These are phyloP conservation scores for Heliosperma pusillum DNA, from an alignment of 148 eudicot genomes.

Conservation along the genomic window DNA sequence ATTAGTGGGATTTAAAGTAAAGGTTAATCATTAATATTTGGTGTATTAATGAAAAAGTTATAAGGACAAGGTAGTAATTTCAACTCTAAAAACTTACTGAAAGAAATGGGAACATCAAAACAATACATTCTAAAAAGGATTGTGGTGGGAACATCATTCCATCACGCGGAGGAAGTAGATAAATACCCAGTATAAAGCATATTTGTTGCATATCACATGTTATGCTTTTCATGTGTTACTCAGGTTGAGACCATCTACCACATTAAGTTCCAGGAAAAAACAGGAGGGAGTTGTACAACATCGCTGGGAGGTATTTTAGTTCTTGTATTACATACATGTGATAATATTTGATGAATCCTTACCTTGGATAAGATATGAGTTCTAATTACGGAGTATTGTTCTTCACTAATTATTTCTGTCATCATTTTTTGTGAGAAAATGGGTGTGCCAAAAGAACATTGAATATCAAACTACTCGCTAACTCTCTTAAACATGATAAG, in stretches of 20 bases:
- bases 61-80: not conserved
- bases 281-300: constrained; percentile 58
- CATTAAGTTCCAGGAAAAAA: constrained; percentile 55
- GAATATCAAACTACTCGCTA: not conserved
- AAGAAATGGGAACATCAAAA: not conserved
- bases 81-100: not conserved
- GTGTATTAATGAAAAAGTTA: not conserved
- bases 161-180: not conserved
- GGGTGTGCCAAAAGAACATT: not conserved
- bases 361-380: not conserved
- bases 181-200: not conserved
- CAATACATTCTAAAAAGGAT: no score
- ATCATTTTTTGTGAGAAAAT: not conserved
- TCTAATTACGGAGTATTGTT: no score
- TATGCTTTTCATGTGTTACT: constrained; percentile 16
- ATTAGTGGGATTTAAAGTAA: not conserved
- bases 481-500: not conserved
- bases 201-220: constrained; percentile 8
- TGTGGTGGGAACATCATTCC: not conserved
- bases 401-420: not conserved
- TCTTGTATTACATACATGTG: constrained; percentile 1
- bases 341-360: constrained; percentile 8
- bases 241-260: constrained; percentile 69
- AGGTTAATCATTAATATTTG: no score
- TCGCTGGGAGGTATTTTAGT: constrained; percentile 61